phyloP scores from a whole-genome alignment of 306 rosid species.

The Oemleria cerasiformis region DNA sequence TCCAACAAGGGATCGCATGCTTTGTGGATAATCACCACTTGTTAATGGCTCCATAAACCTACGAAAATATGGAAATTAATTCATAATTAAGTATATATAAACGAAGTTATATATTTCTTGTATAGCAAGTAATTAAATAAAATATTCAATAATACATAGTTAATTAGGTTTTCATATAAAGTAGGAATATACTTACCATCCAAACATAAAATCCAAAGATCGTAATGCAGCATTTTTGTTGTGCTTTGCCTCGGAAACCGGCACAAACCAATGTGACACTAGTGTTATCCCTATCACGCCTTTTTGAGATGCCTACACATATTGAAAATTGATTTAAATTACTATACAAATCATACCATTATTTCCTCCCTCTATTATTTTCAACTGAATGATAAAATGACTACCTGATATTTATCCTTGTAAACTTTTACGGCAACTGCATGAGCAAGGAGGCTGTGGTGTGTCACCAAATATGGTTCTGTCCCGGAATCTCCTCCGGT shows the following conservation, averaged over 20 bases:
- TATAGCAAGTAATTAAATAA: too few species aligned
- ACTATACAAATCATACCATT: too few species aligned
- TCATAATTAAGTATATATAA: too few species aligned
- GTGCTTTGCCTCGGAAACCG: slow-evolving; percentile 3
- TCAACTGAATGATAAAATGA: not conserved
- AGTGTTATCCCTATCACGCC: slow-evolving; percentile 32
- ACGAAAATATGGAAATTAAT: not conserved
- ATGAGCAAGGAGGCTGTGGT: slow-evolving; percentile 60
- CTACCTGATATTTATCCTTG: slow-evolving; percentile 34
- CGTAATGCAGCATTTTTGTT: slow-evolving; percentile 19
- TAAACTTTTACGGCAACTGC: slow-evolving; percentile 47
- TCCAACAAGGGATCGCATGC: slow-evolving; percentile 40
- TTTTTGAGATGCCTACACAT: slow-evolving; percentile 23
- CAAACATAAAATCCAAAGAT: slow-evolving; percentile 26
- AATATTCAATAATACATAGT: not conserved
- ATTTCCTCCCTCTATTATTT: not conserved
- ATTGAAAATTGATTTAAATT: too few species aligned
- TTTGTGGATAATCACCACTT: slow-evolving; percentile 53
- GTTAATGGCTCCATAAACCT: slow-evolving; percentile 64
- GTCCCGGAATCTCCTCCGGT: slow-evolving; percentile 44
- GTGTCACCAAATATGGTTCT: slow-evolving; percentile 58
- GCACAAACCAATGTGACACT: slow-evolving; percentile 21
- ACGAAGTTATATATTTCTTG: too few species aligned
- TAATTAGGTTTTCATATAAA: too few species aligned
- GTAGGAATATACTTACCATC: slow-evolving; percentile 20